These are phyloP conservation scores for Suillus cothurnatus DNA, from an alignment of 768 basidiomycete genomes.

Conservation along the genomic window DNA sequence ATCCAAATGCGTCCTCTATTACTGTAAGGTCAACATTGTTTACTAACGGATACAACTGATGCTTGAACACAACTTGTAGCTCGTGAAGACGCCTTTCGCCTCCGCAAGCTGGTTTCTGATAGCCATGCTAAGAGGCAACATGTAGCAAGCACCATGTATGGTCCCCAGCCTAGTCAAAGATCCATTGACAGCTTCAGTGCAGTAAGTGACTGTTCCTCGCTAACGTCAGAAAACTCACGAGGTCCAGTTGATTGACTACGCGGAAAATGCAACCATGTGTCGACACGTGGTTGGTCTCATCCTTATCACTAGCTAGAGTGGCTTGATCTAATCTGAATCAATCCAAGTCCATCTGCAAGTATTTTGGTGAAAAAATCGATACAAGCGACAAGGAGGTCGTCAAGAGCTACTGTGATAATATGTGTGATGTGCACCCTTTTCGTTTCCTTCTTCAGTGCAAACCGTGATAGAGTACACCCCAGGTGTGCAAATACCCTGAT, in stretches of 20 bases:
- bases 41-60: neutral
- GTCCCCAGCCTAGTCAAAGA: constrained; percentile 67
- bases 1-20: constrained; percentile 80
- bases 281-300: constrained; percentile 64
- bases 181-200: constrained; percentile 63
- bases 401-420: constrained; percentile 62
- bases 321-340: neutral
- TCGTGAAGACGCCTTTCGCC: constrained; percentile 68
- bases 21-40: constrained; percentile 51
- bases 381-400: constrained; percentile 43
- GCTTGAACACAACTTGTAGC: constrained; percentile 42
- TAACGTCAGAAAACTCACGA: constrained; percentile 10
- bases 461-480: constrained; percentile 1
- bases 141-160: constrained; percentile 45
- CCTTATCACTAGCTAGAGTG: neutral
- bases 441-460: neutral
- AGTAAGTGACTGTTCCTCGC: constrained; percentile 43
- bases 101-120: constrained; percentile 52
- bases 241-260: constrained; percentile 49
- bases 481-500: constrained; percentile 82
- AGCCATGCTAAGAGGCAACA: constrained; percentile 47
- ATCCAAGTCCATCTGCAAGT: constrained; percentile 69
- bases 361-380: constrained; percentile 76
- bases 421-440: constrained; percentile 72
- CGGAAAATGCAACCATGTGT: constrained; percentile 61